These are phyloP conservation scores for Xerocomus potaroensis DNA, from an alignment of 768 basidiomycete genomes.

Conservation along the genomic window DNA sequence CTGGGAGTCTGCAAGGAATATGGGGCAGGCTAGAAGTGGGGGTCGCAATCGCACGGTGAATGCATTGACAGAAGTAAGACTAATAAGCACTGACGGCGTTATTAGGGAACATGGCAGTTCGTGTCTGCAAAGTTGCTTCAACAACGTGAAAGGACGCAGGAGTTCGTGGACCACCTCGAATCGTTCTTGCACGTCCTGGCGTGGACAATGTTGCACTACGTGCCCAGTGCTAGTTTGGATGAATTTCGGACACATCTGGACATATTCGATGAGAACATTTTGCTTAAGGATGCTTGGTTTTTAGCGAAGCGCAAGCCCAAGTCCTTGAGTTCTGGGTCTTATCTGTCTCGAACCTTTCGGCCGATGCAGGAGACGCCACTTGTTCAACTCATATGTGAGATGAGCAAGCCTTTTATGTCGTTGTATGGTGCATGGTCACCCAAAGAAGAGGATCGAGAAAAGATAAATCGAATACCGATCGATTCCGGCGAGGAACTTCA, in stretches of 20 bases:
- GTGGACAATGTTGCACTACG: background rate
- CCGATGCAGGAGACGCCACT: no score
- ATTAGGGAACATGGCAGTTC: conserved; percentile 9
- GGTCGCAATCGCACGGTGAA: background rate
- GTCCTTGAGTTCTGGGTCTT: no score
- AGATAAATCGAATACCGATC: background rate
- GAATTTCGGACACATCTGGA: background rate
- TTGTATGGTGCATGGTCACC: no score
- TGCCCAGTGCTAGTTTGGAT: background rate
- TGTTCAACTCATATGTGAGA: no score
- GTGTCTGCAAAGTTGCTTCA: conserved; percentile 13
- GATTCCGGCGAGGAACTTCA: background rate
- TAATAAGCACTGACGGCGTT: no score
- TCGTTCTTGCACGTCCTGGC: conserved; percentile 24
- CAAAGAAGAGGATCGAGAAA: no score
- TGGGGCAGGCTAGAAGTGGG: background rate
- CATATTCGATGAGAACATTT: background rate
- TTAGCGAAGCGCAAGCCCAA: no score
- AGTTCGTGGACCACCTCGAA: conserved; percentile 30
- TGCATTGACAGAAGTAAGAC: background rate
- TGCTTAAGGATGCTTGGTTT: no score
- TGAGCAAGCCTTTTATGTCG: no score
- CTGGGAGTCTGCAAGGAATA: conserved; percentile 19
- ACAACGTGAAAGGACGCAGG: conserved; percentile 14
- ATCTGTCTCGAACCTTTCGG: no score